Base-by-base conservation (phyloP, 805 yeast genomes). In the Ogataea pilisensis region DNA sequence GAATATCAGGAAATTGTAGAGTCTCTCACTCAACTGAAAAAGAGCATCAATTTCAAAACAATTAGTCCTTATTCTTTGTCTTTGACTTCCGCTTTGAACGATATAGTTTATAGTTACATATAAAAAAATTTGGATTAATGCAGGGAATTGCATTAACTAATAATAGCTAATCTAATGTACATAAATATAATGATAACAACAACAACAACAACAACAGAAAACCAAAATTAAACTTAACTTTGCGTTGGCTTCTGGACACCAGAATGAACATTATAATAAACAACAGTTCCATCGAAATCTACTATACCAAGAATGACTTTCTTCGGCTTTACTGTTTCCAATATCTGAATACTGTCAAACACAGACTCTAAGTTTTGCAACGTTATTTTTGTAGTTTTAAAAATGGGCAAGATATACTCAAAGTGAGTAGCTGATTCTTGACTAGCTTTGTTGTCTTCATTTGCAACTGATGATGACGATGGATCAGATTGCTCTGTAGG, bases 231-330 rank as follows among this genome's bases (percentile, higher is more conserved):
- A 20, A 24, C 16, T 27, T 31, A 34, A 27, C 45, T 44, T 28
- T 46, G 48, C 43, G 75, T 69, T 1, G 90, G 90, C 55, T 77
- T 77, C 26, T 70, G 76, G 8, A 82, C 60, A 4, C 90, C 90
- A 50, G 77, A 78, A 56, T 81, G 77, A 14, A 80, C 68, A 55
- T 76, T 75, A 57, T 84, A 83, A 50, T 78, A 84, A n/a, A 82
- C 82, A 16, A 81, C 69, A 0, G 89, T 80, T 2, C 87, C 82
- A 55, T 84, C 93, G 41, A 72, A 72, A 49, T 75, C 79, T 2
- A 75, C 70, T 7, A 83, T 64, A 0, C 76, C 89, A 24, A 78
- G 46, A 0, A 80, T 63, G 3, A 84, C 46, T 42, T 79, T 62
- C 33, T 59, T 60, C 0, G 78, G 76, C 21, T 75, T 53, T 6